Evolutionary conservation across 2,329 filamentous ascomycete species (phyloP).

Genomic region (Alternaria novae-zelandiae): DNA sequence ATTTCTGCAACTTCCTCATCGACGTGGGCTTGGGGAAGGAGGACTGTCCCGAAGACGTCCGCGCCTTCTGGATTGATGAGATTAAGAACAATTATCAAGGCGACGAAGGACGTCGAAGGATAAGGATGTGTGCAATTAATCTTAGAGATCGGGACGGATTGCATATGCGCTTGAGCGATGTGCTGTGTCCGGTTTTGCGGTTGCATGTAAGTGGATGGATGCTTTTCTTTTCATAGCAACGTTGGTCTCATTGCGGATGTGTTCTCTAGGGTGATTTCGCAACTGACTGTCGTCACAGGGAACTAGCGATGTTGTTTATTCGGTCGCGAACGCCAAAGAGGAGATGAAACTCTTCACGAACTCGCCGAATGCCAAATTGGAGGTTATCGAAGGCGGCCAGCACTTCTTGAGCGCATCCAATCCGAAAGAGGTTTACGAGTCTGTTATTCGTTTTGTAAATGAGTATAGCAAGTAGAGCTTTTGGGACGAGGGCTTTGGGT

Average conservation of each 20-base stretch:
- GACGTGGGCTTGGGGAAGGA: conserved; percentile 56
- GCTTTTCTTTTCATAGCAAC: neutral
- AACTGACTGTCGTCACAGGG: conserved; percentile 39
- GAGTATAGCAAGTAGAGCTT: conserved; percentile 20
- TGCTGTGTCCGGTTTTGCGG: conserved; percentile 60
- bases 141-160: conserved; percentile 58
- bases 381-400: conserved; percentile 54
- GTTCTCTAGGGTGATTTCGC: neutral
- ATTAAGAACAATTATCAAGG: conserved; percentile 57
- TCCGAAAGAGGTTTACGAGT: conserved; percentile 52
- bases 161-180: conserved; percentile 53
- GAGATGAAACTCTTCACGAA: conserved; percentile 58
- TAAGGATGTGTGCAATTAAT: conserved; percentile 59
- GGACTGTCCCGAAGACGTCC: conserved; percentile 43
- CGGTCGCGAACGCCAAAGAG: conserved; percentile 51
- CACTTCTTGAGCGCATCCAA: conserved; percentile 59
- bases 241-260: neutral
- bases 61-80: conserved; percentile 54
- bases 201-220: conserved; percentile 47
- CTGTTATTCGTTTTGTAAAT: conserved; percentile 39
- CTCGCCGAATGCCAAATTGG: conserved; percentile 51
- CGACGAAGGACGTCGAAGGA: conserved; percentile 56
- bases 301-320: conserved; percentile 51
- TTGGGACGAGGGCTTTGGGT: neutral
- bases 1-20: conserved; percentile 55